A percentile compares a stretch with the other conserved stretches of the same genome.
phyloP scores from a whole-genome alignment of 2,329 filamentous ascomycete species.

The Nigrospora osmanthi region DNA sequence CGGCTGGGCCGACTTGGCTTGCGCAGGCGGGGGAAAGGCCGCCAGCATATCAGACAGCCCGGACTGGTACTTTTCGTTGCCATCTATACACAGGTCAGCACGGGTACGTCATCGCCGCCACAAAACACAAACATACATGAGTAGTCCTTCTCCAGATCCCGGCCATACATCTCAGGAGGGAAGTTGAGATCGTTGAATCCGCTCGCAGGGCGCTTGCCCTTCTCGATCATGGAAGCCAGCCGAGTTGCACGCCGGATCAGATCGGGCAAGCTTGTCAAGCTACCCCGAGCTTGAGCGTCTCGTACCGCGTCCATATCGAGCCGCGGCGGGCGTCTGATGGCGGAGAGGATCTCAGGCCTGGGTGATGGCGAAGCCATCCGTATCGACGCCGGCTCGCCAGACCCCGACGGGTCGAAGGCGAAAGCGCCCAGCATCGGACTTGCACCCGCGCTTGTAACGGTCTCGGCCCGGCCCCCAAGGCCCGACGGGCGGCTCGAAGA shows the following conservation, averaged over 20 bases:
- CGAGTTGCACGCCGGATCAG: constrained; percentile 82
- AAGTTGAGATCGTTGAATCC: constrained; percentile 48
- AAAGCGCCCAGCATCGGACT: too few species aligned
- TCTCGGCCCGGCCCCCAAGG: too few species aligned
- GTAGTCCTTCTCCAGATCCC: constrained; percentile 26
- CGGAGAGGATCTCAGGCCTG: constrained; percentile 39
- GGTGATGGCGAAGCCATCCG: constrained; percentile 7
- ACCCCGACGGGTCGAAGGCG: too few species aligned
- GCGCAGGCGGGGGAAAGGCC: constrained; percentile 55
- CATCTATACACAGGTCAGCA: constrained; percentile 18
- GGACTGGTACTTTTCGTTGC: constrained; percentile 36
- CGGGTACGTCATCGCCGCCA: not conserved
- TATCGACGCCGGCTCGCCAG: too few species aligned
- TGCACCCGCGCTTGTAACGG: too few species aligned
- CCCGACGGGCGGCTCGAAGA: constrained; percentile 30
- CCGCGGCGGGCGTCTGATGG: constrained; percentile 58
- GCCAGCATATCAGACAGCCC: constrained; percentile 58
- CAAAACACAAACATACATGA: constrained; percentile 24
- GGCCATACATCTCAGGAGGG: constrained; percentile 32
- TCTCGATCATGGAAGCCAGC: constrained; percentile 80
- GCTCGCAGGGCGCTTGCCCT: constrained; percentile 60
- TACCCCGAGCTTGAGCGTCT: constrained; percentile 76
- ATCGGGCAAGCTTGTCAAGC: constrained; percentile 85
- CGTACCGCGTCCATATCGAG: constrained; percentile 77
- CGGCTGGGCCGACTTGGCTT: constrained; percentile 31